Evolutionary conservation across 768 basidiomycete species (phyloP).

Genomic region (Termitomyces sp.): DNA sequence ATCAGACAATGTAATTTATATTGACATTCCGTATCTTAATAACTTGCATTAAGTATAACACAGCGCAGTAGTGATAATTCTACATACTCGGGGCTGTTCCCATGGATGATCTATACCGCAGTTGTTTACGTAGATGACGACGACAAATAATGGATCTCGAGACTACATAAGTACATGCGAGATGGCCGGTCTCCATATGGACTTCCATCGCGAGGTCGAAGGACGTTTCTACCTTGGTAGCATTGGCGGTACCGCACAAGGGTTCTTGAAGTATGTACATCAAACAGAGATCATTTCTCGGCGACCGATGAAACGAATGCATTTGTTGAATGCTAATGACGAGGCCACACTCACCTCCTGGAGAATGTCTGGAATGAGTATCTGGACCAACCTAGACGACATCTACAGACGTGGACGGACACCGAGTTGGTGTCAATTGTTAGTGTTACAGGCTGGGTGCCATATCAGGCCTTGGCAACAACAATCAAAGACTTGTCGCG

Average conservation of each 20-base stretch:
- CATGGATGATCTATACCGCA: no score
- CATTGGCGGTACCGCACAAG: no score
- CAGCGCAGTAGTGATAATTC: not conserved
- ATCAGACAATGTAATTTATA: constrained; percentile 40
- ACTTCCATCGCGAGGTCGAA: no score
- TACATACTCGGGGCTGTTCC: not conserved
- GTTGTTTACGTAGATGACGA: not conserved
- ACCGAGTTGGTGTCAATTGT: not conserved
- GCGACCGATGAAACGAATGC: not conserved
- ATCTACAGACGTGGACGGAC: not conserved
- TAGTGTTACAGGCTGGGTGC: constrained; percentile 8
- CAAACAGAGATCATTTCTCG: not conserved
- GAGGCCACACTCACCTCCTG: not conserved
- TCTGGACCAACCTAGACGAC: not conserved
- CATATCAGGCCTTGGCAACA: constrained; percentile 31
- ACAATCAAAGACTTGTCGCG: constrained; percentile 15
- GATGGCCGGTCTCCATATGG: no score
- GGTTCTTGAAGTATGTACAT: no score
- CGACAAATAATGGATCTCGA: not conserved
- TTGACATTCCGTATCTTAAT: constrained; percentile 17
- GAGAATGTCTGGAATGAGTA: not conserved
- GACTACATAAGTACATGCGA: no score
- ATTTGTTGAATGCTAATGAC: not conserved
- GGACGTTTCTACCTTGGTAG: not conserved
- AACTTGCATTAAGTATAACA: constrained; percentile 12